Conservation (phyloP, 2,329 filamentous ascomycete species). For the Cercospora citrullina region DNA sequence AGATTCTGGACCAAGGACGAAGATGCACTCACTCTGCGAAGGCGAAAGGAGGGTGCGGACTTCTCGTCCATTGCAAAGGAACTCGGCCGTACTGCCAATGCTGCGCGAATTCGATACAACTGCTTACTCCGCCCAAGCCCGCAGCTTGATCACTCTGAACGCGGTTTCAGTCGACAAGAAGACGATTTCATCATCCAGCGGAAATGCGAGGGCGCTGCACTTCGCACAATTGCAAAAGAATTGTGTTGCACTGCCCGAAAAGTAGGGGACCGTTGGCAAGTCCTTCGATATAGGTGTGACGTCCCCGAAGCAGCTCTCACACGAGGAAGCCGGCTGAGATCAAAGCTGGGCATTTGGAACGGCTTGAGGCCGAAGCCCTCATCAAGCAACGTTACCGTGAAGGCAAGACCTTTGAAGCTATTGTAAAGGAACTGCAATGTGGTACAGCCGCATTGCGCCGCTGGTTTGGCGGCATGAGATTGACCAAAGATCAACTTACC, state of each 20-base stretch:
- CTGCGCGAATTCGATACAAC: not conserved
- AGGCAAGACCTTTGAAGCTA: not conserved
- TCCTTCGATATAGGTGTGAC: not conserved
- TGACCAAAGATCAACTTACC: not conserved
- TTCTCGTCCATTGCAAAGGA: not conserved
- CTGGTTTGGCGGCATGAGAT: no score
- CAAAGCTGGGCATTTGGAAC: not conserved
- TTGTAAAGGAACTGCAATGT: not conserved
- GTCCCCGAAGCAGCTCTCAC: not conserved
- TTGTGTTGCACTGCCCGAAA: not conserved
- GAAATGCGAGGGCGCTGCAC: not conserved
- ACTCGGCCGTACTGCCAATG: not conserved
- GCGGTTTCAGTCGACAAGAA: not conserved
- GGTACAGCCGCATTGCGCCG: no score
- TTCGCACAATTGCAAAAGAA: not conserved
- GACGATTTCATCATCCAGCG: constrained; percentile 3
- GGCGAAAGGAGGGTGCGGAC: not conserved
- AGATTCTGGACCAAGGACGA: not conserved
- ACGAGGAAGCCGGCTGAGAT: not conserved
- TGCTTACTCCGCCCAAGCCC: not conserved
- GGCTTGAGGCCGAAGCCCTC: not conserved
- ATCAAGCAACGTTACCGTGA: not conserved
- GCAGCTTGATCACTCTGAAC: not conserved
- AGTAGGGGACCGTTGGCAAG: not conserved
- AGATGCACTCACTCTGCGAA: not conserved